phyloP scores from a whole-genome alignment of 2,329 filamentous ascomycete species.

The Lasiodiplodia sp. region DNA sequence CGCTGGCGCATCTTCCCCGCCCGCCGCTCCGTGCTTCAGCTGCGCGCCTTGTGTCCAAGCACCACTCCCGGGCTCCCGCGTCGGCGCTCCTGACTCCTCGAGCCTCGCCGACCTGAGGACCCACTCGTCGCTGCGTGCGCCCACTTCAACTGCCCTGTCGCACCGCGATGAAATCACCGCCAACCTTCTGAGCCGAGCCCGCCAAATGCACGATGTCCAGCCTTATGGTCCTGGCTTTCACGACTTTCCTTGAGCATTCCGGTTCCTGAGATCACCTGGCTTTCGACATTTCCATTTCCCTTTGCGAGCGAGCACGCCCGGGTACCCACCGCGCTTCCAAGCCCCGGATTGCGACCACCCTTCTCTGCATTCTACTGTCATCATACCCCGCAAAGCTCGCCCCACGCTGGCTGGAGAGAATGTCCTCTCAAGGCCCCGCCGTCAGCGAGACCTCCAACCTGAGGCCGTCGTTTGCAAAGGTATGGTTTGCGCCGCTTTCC shows the following conservation, averaged over 20 bases:
- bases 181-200: slow-evolving; percentile 39
- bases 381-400: slow-evolving; percentile 18
- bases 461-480: slow-evolving; percentile 80
- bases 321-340: slow-evolving; percentile 35
- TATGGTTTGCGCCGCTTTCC: slow-evolving; percentile 48
- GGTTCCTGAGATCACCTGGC: slow-evolving; percentile 48
- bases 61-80: slow-evolving; percentile 25
- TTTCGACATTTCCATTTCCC: slow-evolving; percentile 30
- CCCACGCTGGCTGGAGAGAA: slow-evolving; percentile 17
- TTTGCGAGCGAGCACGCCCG: slow-evolving; percentile 19
- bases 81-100: slow-evolving; percentile 29
- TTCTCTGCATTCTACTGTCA: slow-evolving; percentile 27
- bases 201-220: slow-evolving; percentile 60
- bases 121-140: slow-evolving; percentile 35
- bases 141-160: slow-evolving; percentile 28
- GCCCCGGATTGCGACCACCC: slow-evolving; percentile 26
- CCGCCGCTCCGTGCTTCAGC: slow-evolving; percentile 1
- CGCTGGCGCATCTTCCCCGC: slow-evolving; percentile 9
- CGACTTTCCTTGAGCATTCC: slow-evolving; percentile 61
- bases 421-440: slow-evolving; percentile 28
- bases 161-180: slow-evolving; percentile 29
- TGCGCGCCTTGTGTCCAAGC: slow-evolving; percentile 3
- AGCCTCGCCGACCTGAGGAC: slow-evolving; percentile 30
- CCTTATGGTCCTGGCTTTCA: slow-evolving; percentile 53
- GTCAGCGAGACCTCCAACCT: slow-evolving; percentile 29